Base-by-base conservation (phyloP, 2,329 filamentous ascomycete genomes). In the Bretziella fagacearum region DNA sequence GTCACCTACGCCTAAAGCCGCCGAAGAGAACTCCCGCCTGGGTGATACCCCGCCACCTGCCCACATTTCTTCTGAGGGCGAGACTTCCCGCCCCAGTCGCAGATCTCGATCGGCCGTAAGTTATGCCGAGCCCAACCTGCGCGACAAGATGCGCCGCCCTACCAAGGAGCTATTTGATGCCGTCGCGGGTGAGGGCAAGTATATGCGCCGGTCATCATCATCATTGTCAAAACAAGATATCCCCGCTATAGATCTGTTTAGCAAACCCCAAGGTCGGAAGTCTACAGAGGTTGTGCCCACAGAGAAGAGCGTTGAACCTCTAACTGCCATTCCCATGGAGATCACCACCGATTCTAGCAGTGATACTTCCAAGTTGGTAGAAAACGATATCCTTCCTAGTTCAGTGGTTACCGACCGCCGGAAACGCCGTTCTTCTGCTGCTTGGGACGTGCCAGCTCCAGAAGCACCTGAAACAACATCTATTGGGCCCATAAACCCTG, bases 81-180 rank as follows among this genome's bases (percentile, higher is more conserved):
- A 80, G 54, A 71, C 71, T 23, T 68, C 73, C 23, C 71, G 84
- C 37, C 73, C 74, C 18, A 80, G 77, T 54, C 69, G 84, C 53
- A 73, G 84, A 53, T 74, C 75, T 41, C 70, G 80, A 55, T 65
- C 74, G 8, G 69, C 77, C 43, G 73, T 91, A 52, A 89, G 81
- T 64, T 91, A 91, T 59, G 81, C 82, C 8, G 82, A 89, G 59
- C 84, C 84, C 1, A 89, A 82, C 56, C 66, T 91, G 35, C 72
- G 81, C 52, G 81, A 79, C 57, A 91, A 91, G 63, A 87, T 91
- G 83, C 73, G 84, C 50, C 73, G 84, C 50, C 82, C 84, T 18
- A 82, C 79, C 1, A 84, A 84, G 57, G 76, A 84, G 53, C 62
- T 87, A 7, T 73, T 80, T 29, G 81, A 86, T 59, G 83, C 82